Evolutionary conservation across 2,329 filamentous ascomycete genomes (phyloP).

Genomic region (Stagonosporopsis rhizophila): DNA sequence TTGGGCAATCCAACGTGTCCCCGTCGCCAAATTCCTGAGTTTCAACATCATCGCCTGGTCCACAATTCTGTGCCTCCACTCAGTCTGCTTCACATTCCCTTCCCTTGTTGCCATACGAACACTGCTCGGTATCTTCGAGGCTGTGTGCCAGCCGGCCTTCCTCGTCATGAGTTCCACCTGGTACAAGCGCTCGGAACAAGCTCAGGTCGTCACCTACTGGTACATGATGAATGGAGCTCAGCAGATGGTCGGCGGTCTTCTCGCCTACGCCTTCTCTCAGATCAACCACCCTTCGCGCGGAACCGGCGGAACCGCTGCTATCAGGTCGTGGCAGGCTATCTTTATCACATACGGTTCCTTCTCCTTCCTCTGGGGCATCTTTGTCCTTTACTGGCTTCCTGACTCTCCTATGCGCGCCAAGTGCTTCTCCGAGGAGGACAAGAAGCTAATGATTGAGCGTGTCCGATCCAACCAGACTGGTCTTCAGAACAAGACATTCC

Average conservation of each 20-base stretch:
- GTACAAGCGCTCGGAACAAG: slow-evolving; percentile 74
- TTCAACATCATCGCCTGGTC: slow-evolving; percentile 72
- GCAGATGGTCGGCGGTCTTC: slow-evolving; percentile 74
- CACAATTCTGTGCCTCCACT: slow-evolving; percentile 64
- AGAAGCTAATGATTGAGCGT: slow-evolving; percentile 61
- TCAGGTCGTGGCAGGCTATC: slow-evolving; percentile 72
- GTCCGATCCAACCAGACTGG: slow-evolving; percentile 57
- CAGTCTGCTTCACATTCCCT: slow-evolving; percentile 66
- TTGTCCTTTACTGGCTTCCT: slow-evolving; percentile 53
- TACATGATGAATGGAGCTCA: slow-evolving; percentile 78
- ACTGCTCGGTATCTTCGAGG: slow-evolving; percentile 74
- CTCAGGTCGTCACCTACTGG: slow-evolving; percentile 72
- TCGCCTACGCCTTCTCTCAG: slow-evolving; percentile 60
- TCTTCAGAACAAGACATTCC: slow-evolving; percentile 58
- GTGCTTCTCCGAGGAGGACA: slow-evolving; percentile 71
- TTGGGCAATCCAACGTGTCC: slow-evolving; percentile 68
- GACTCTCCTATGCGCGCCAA: slow-evolving; percentile 76
- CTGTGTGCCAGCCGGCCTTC: slow-evolving; percentile 72
- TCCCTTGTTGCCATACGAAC: slow-evolving; percentile 68
- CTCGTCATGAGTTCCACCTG: slow-evolving; percentile 72
- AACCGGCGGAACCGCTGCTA: slow-evolving; percentile 50
- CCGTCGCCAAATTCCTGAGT: slow-evolving; percentile 71
- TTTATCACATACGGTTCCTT: slow-evolving; percentile 71
- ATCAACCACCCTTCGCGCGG: slow-evolving; percentile 29
- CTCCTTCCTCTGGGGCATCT: slow-evolving; percentile 69